Evolutionary conservation across 2,329 filamentous ascomycete species (phyloP), one percentile per base, ranked within the genome.

Genomic region (Tolypocladium tundrense): DNA sequence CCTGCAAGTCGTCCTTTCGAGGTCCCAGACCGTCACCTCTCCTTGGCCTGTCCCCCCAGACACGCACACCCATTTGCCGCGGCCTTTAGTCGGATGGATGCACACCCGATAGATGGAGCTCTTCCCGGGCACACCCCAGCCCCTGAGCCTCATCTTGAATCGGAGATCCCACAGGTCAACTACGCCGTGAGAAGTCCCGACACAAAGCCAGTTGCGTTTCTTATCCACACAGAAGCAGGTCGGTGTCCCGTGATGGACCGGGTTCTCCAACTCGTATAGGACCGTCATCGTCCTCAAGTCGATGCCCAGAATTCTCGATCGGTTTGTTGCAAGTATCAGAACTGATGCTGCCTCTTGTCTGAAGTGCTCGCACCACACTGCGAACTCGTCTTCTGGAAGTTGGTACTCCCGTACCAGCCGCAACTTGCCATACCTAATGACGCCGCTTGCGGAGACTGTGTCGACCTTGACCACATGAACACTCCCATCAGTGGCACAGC

Each of bases 151-250:
- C 65, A 97, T 83, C 63, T 86, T 88, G 78, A 99, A 99, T n/a
- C 94, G 88, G 45, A 99, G 79, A 72, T 99, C 94, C 94, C 94
- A 99, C 1, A 99, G 80, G 68, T 96, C 89, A 9, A 99, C 78
- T 35, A 97, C 87, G 41, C 95, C 94, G 69, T 97, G 92, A 0
- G 91, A 90, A 0, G 95, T 99, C 41, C 92, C 94, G 0, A 97
- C 75, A 1, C 96, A 81, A 3, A 99, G 78, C 94, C 94, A 99
- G 67, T 94, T 91, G 55, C 88, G 87, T 68, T 87, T 90, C 58
- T 85, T 83, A 67, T 97, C 91, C 39, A 96, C 81, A 66, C 89
- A 93, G 72, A 99, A 97, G 64, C 90, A 94, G 0, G 90, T 97
- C 1, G 91, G 90, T 0, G 87, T 90, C 14, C 94, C 94, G 67